phyloP scores from a whole-genome alignment of 306 rosid species.

The Glycine latifolia region DNA sequence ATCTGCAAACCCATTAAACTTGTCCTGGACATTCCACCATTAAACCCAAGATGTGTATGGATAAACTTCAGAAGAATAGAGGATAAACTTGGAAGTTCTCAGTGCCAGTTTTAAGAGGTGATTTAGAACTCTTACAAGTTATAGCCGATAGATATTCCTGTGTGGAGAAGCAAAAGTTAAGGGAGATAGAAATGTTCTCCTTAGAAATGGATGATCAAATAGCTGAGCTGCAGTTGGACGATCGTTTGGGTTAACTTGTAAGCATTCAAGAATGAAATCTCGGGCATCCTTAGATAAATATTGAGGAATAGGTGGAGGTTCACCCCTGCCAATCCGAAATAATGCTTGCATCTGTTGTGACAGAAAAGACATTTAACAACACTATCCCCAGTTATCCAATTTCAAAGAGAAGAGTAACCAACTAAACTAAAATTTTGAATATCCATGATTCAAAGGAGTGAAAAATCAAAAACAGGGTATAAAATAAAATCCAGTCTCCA shows the following conservation, averaged over 20 bases:
- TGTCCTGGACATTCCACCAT: slow-evolving; percentile 34
- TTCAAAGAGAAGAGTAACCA: slow-evolving; percentile 17
- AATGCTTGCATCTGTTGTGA: slow-evolving; percentile 60
- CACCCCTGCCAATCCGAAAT: slow-evolving; percentile 60
- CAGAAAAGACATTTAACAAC: slow-evolving; percentile 18
- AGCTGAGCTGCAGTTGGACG: slow-evolving; percentile 63
- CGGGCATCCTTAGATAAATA: slow-evolving; percentile 55
- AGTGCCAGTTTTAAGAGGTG: too few species aligned
- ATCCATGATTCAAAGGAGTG: neutral
- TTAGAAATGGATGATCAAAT: slow-evolving; percentile 60
- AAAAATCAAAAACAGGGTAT: neutral
- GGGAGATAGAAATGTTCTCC: slow-evolving; percentile 43
- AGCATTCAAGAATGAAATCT: slow-evolving; percentile 60
- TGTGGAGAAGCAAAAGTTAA: slow-evolving; percentile 44
- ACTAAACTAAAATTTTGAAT: slow-evolving; percentile 26
- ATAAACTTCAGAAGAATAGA: slow-evolving; percentile 33
- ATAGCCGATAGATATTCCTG: slow-evolving; percentile 24
- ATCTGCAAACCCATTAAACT: slow-evolving; percentile 29
- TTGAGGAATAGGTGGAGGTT: slow-evolving; percentile 61
- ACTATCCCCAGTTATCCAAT: slow-evolving; percentile 28
- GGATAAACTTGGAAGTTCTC: too few species aligned
- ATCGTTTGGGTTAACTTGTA: slow-evolving; percentile 59
- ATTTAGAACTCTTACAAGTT: neutral
- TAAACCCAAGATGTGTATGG: slow-evolving; percentile 32
- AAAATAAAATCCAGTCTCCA: neutral